Evolutionary conservation across 2,329 filamentous ascomycete genomes (phyloP).

Genomic region (Fonsecaea nubica): DNA sequence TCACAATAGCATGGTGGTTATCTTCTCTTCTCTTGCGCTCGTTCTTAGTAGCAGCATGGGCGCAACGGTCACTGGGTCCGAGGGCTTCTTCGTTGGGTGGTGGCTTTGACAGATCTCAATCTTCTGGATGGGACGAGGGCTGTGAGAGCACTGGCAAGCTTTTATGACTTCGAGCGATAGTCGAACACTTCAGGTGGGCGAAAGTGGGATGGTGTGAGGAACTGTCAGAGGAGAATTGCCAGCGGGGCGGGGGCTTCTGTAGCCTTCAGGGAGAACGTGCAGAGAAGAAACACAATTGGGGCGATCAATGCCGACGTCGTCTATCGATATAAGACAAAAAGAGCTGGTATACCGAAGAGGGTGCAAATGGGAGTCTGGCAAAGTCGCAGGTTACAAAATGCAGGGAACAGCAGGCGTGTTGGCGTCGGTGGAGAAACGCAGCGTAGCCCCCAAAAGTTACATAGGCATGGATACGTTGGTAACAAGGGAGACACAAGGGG

Average conservation of each 20-base stretch:
- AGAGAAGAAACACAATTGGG: not conserved
- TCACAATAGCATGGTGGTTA: slow-evolving; percentile 28
- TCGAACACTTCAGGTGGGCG: slow-evolving; percentile 7
- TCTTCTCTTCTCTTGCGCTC: slow-evolving; percentile 18
- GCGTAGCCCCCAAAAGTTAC: slow-evolving; percentile 20
- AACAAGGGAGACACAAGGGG: slow-evolving; percentile 13
- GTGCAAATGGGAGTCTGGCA: not conserved
- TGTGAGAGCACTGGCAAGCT: not conserved
- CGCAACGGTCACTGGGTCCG: slow-evolving; percentile 12
- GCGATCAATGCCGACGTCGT: not conserved
- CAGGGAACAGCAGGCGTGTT: slow-evolving; percentile 27
- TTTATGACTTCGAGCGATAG: not conserved
- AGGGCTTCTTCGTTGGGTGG: slow-evolving; percentile 2
- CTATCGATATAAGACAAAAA: slow-evolving; percentile 2
- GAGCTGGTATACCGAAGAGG: not conserved
- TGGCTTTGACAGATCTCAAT: not conserved
- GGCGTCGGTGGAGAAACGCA: slow-evolving; percentile 31
- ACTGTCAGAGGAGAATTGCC: slow-evolving; percentile 7
- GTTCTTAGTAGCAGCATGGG: slow-evolving; percentile 15
- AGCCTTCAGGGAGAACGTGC: not conserved
- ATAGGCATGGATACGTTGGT: slow-evolving; percentile 6
- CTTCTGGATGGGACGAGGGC: not conserved
- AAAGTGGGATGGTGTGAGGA: slow-evolving; percentile 12
- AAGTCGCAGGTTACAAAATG: slow-evolving; percentile 10
- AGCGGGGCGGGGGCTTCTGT: slow-evolving; percentile 6